A percentile compares a stretch with the other conserved stretches of the same genome.
These are phyloP conservation scores for Ampelomyces quisqualis DNA, from an alignment of 2,329 filamentous ascomycete species.

Conservation along the genomic window DNA sequence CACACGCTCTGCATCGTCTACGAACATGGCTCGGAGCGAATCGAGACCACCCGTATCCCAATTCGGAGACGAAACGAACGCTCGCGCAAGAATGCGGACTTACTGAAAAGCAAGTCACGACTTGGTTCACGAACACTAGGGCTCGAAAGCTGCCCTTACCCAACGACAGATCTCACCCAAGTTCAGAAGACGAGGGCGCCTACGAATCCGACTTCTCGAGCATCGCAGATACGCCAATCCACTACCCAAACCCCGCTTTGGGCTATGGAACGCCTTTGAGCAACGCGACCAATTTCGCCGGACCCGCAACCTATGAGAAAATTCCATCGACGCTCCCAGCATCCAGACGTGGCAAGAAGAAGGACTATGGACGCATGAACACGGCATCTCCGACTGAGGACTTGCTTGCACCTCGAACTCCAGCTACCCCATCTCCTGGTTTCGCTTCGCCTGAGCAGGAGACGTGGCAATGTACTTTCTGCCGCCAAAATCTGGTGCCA, in stretches of 20 bases:
- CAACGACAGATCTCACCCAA: conserved; percentile 11
- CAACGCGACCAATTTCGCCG: conserved; percentile 6
- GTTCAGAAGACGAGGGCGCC: conserved; percentile 23
- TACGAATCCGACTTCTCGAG: conserved; percentile 17
- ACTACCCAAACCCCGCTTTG: conserved; percentile 7
- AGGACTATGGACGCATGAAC: conserved; percentile 32
- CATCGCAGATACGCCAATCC: conserved; percentile 10
- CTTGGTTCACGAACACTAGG: conserved; percentile 41
- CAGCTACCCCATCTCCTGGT: conserved; percentile 1
- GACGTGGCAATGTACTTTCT: conserved; percentile 42
- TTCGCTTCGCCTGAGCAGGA: conserved; percentile 12
- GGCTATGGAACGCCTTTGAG: conserved; percentile 3
- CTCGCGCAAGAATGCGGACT: conserved; percentile 36
- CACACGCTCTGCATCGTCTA: conserved; percentile 28
- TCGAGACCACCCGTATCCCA: conserved; percentile 35
- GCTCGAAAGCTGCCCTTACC: conserved; percentile 26
- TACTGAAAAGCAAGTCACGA: conserved; percentile 39
- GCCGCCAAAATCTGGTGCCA: conserved; percentile 25
- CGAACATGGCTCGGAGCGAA: conserved; percentile 35
- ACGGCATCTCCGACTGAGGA: conserved; percentile 11
- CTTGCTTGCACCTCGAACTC: conserved; percentile 9
- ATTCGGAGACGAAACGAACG: conserved; percentile 28
- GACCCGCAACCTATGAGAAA: conserved; percentile 1
- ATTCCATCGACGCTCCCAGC: conserved; percentile 4
- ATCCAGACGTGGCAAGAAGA: conserved; percentile 41